These are phyloP conservation scores for Cyberlindnera misumaiensis DNA, from an alignment of 805 yeast genomes.

Conservation along the genomic window DNA sequence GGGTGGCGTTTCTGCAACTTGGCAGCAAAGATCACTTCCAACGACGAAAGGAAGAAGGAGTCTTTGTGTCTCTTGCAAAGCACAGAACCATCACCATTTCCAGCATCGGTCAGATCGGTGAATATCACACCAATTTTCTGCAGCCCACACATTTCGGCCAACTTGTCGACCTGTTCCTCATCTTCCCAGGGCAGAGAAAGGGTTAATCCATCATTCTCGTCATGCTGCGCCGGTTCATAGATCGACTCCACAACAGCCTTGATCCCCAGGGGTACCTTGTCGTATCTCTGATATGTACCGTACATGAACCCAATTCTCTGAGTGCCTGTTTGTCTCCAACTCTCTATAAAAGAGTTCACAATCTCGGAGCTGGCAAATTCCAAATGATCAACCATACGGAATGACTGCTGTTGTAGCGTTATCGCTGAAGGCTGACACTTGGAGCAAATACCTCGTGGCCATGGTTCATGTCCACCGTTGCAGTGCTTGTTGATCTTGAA, in stretches of 20 bases:
- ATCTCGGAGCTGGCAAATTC: conserved; percentile 74
- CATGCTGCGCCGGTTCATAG: conserved; percentile 86
- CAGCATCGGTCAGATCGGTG: conserved; percentile 86
- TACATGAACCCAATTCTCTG: conserved; percentile 84
- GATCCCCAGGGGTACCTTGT: conserved; percentile 83
- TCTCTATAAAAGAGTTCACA: conserved; percentile 77
- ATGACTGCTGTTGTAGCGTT: conserved; percentile 81
- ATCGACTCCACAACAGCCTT: conserved; percentile 93
- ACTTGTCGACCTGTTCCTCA: conserved; percentile 42
- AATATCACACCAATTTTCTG: conserved; percentile 75
- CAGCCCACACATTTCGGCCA: conserved; percentile 57
- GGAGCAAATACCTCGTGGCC: conserved; percentile 93
- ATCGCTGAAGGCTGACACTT: conserved; percentile 96
- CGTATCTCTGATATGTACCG: conserved; percentile 75
- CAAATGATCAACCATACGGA: conserved; percentile 96
- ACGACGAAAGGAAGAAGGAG: conserved; percentile 82
- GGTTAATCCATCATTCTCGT: conserved; percentile 79
- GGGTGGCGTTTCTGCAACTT: conserved; percentile 63
- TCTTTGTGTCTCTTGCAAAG: conserved; percentile 89
- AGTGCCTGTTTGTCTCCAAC: conserved; percentile 84
- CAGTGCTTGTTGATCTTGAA: conserved; percentile 62
- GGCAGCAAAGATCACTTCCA: conserved; percentile 82
- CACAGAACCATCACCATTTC: conserved; percentile 81
- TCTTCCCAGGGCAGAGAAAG: conserved; percentile 48
- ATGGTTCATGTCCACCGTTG: conserved; percentile 78